Conservation (phyloP, 257 asterid species). For the Solanum paucissectum region DNA sequence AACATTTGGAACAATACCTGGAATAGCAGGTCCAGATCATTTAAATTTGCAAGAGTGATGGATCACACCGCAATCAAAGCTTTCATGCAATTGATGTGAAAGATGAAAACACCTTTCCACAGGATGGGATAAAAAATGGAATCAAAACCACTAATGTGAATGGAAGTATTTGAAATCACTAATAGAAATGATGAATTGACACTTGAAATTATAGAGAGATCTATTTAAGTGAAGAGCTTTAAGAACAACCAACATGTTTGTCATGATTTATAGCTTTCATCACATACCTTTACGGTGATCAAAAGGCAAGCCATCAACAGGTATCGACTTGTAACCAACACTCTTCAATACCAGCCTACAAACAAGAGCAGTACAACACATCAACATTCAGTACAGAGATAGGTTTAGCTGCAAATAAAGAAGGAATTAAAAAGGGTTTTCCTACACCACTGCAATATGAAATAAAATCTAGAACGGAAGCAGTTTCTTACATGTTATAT, state of each 20-base stretch:
- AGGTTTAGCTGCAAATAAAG: neutral
- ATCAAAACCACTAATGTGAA: neutral
- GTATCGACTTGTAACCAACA: conserved; percentile 78
- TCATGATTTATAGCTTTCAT: neutral
- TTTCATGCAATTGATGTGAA: neutral
- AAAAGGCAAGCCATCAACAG: conserved; percentile 68
- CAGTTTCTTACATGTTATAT: neutral
- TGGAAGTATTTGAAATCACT: neutral
- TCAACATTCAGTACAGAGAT: neutral
- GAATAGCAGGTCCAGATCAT: conserved; percentile 4
- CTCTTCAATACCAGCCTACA: conserved; percentile 77
- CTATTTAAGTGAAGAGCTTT: neutral
- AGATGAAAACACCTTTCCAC: neutral
- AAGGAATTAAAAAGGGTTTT: neutral
- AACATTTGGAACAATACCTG: conserved; percentile 71
- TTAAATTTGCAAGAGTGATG: neutral
- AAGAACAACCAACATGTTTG: neutral
- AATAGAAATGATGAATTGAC: neutral
- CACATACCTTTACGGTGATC: conserved; percentile 38
- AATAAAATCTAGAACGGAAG: neutral
- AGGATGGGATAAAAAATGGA: neutral
- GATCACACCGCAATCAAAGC: neutral
- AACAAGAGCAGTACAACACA: neutral
- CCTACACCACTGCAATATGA: neutral
- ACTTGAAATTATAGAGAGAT: neutral